A percentile compares a stretch with the other conserved stretches of the same genome.
Evolutionary conservation across 1,284 basidiomycete genomes (phyloP).

Genomic region (Cutaneotrichosporon dermatis): DNA sequence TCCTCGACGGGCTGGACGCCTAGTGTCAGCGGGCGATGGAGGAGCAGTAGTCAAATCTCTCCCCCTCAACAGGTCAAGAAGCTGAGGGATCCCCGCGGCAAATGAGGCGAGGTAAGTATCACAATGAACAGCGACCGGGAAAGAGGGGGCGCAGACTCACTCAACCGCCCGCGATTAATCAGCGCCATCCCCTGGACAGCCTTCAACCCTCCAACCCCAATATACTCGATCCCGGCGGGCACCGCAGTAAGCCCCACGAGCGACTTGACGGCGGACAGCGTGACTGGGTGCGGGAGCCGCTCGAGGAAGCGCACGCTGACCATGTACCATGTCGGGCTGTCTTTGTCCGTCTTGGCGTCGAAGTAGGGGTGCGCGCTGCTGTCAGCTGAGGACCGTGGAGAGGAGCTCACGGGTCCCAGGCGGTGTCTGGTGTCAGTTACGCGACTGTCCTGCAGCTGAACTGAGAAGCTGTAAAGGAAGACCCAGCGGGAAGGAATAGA

Average conservation of each 20-base stretch:
- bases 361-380: constrained; percentile 70
- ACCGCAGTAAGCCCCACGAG: constrained; percentile 53
- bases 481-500: background rate
- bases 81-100: too few species aligned
- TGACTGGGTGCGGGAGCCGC: constrained; percentile 68
- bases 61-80: too few species aligned
- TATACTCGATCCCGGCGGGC: constrained; percentile 60
- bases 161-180: constrained; percentile 76
- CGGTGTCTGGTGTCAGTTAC: constrained; percentile 60
- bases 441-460: background rate
- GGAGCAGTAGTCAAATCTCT: too few species aligned
- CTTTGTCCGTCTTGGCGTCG: constrained; percentile 72
- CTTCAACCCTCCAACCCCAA: constrained; percentile 58
- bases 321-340: constrained; percentile 86
- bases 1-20: constrained; percentile 64
- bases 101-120: too few species aligned
- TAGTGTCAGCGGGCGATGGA: constrained; percentile 11
- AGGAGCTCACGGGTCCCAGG: constrained; percentile 66
- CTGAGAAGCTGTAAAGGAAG: background rate
- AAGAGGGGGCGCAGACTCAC: constrained; percentile 51
- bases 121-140: too few species aligned
- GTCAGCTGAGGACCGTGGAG: background rate
- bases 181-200: constrained; percentile 68
- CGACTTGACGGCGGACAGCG: constrained; percentile 67
- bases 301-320: constrained; percentile 69